Evolutionary conservation across 441 rosid species (phyloP).

Genomic region (Pelargonium australe): DNA sequence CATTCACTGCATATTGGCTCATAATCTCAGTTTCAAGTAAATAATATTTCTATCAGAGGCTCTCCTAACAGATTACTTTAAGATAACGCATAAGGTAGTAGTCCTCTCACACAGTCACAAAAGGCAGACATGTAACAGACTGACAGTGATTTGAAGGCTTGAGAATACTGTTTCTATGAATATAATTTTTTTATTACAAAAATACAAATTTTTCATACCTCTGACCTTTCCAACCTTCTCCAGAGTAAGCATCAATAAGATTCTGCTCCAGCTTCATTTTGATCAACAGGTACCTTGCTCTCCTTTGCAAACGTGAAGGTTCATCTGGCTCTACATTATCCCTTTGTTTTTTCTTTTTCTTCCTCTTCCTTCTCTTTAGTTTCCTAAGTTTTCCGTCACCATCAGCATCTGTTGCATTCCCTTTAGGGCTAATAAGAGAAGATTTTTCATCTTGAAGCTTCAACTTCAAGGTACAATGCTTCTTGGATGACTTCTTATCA

Average conservation of each 20-base stretch:
- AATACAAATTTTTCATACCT: slow-evolving; percentile 39
- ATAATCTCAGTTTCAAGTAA: too few species aligned
- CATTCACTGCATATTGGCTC: not conserved
- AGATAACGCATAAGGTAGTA: not conserved
- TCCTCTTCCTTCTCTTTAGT: slow-evolving; percentile 36
- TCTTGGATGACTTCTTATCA: slow-evolving; percentile 32
- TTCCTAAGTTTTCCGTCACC: slow-evolving; percentile 32
- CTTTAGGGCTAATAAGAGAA: slow-evolving; percentile 18
- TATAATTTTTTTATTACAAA: not conserved
- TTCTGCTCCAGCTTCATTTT: slow-evolving; percentile 96
- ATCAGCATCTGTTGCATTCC: slow-evolving; percentile 23
- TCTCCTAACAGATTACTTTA: not conserved
- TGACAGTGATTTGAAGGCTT: not conserved
- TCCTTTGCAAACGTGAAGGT: slow-evolving; percentile 75
- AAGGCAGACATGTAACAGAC: not conserved
- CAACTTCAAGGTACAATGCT: slow-evolving; percentile 18
- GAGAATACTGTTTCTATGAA: too few species aligned
- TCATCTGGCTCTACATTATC: slow-evolving; percentile 56
- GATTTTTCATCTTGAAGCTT: slow-evolving; percentile 24
- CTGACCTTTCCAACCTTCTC: slow-evolving; percentile 99
- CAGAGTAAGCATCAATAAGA: slow-evolving; percentile 92
- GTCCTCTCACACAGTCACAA: not conserved
- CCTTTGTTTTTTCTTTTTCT: slow-evolving; percentile 42
- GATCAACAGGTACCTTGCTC: slow-evolving; percentile 77
- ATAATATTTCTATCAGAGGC: too few species aligned